Percentiles rank a stretch among this genome's conserved stretches.
Conservation (phyloP, 2,329 filamentous ascomycete species). For the Passalora sequoiae region DNA sequence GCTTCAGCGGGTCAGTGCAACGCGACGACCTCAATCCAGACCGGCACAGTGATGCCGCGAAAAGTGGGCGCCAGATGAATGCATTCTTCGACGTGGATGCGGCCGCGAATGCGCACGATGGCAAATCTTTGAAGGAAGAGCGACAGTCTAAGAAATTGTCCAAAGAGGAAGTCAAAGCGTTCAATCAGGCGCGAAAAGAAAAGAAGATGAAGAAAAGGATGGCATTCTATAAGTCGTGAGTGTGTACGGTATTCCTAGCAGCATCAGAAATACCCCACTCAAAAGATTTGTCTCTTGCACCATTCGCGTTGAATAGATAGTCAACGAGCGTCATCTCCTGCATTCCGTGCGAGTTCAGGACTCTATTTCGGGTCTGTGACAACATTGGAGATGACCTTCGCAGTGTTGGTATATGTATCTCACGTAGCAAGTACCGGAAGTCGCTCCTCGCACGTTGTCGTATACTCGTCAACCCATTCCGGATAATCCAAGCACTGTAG, state of each 20-base stretch:
- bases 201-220: conserved; percentile 92
- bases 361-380: too few species aligned
- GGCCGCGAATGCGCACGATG: conserved; percentile 84
- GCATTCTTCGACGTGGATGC: conserved; percentile 93
- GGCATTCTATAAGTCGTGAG: conserved; percentile 82
- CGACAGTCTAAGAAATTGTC: conserved; percentile 75
- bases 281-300: neutral
- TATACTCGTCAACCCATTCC: too few species aligned
- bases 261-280: conserved; percentile 1
- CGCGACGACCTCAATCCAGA: conserved; percentile 62
- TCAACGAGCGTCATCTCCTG: too few species aligned
- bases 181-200: conserved; percentile 81
- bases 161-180: conserved; percentile 82
- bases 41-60: conserved; percentile 79
- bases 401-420: too few species aligned
- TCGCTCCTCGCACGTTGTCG: too few species aligned
- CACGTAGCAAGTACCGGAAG: too few species aligned
- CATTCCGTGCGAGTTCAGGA: too few species aligned
- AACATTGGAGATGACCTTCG: too few species aligned
- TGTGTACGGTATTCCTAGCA: neutral
- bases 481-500: too few species aligned
- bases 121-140: conserved; percentile 86
- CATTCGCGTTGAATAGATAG: too few species aligned
- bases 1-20: conserved; percentile 83
- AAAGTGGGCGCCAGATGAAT: conserved; percentile 81